phyloP scores from a whole-genome alignment of 208 protist genomes.

The Trypanosoma avium region DNA sequence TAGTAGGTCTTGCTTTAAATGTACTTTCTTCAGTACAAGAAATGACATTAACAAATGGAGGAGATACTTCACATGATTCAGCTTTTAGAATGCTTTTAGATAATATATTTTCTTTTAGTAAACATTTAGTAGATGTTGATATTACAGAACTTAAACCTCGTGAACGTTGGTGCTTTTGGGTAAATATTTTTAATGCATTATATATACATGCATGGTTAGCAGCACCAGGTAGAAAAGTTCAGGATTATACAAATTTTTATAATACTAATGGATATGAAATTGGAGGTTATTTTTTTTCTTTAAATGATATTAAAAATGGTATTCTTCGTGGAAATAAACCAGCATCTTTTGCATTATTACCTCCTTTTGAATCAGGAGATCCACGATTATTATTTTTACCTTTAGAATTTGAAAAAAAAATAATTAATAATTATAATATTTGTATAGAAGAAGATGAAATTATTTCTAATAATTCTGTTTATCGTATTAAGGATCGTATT shows the following conservation, averaged over 20 bases:
- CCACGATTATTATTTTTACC: constrained; percentile 18
- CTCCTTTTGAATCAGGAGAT: constrained; percentile 31
- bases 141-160: constrained; percentile 21
- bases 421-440: not conserved
- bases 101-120: constrained; percentile 12
- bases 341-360: constrained; percentile 31
- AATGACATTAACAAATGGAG: constrained; percentile 9
- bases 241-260: constrained; percentile 43
- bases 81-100: constrained; percentile 8
- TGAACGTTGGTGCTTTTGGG: constrained; percentile 34
- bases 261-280: constrained; percentile 53
- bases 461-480: not conserved
- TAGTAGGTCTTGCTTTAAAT: constrained; percentile 38
- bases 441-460: not conserved
- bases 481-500: constrained; percentile 35
- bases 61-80: constrained; percentile 10
- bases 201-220: constrained; percentile 73
- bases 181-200: constrained; percentile 73
- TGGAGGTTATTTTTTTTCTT: constrained; percentile 41
- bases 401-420: not conserved
- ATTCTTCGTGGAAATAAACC: constrained; percentile 56
- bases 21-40: constrained; percentile 40
- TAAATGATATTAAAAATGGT: constrained; percentile 72
- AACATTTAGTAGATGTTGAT: constrained; percentile 18
- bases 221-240: constrained; percentile 9